Percentiles rank a stretch among this genome's conserved stretches.
These are phyloP conservation scores for Leccinellum albellum DNA, from an alignment of 768 basidiomycete genomes.

Conservation along the genomic window DNA sequence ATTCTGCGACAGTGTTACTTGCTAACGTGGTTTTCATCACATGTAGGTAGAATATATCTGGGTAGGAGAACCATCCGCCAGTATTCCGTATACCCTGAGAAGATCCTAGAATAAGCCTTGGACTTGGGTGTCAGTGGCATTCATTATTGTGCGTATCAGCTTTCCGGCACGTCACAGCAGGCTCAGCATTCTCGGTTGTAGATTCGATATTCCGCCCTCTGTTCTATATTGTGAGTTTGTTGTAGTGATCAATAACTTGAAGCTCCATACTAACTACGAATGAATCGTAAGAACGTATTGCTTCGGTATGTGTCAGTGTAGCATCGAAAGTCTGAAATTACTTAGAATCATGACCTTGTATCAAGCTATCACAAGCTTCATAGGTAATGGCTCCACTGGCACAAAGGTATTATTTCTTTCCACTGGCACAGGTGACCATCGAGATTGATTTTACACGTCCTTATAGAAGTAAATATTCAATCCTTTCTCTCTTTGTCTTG, in stretches of 20 bases:
- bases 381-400: not conserved
- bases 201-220: not conserved
- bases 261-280: not conserved
- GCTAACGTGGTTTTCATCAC: not conserved
- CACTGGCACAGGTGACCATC: not conserved
- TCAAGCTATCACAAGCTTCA: not conserved
- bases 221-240: not conserved
- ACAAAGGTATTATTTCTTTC: not conserved
- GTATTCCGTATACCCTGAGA: not conserved
- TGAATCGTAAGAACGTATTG: not conserved
- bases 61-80: not conserved
- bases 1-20: no score
- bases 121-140: not conserved
- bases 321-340: not conserved
- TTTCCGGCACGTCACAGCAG: not conserved
- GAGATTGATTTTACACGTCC: not conserved
- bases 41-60: conserved; percentile 7
- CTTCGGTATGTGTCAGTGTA: not conserved
- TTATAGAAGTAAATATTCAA: not conserved
- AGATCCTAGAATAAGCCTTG: not conserved
- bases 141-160: not conserved
- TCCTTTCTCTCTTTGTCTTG: not conserved
- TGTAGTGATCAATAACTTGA: not conserved
- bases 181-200: not conserved
- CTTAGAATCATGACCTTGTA: not conserved